A percentile compares a stretch with the other conserved stretches of the same genome.
These are phyloP conservation scores for Capronia americana DNA, from an alignment of 2,329 filamentous ascomycete species.

Conservation along the genomic window DNA sequence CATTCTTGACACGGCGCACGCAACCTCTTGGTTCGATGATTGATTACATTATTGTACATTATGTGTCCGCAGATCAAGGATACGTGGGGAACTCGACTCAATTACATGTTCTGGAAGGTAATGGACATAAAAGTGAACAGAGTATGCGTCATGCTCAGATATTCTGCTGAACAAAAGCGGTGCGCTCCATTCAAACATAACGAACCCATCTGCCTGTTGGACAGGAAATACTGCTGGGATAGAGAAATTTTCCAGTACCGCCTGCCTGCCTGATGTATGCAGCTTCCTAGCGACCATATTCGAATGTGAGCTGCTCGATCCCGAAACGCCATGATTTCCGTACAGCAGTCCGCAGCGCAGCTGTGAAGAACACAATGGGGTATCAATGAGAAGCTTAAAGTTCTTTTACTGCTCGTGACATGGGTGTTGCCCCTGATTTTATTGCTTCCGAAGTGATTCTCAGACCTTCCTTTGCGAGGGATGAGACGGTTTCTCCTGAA, in stretches of 20 bases:
- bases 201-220: background rate
- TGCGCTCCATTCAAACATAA: background rate
- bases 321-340: slow-evolving; percentile 9
- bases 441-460: slow-evolving; percentile 12
- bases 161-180: background rate
- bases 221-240: background rate
- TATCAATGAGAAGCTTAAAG: slow-evolving; percentile 24
- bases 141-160: background rate
- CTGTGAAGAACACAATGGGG: slow-evolving; percentile 15
- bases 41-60: slow-evolving; percentile 4
- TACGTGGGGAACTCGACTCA: background rate
- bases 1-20: background rate
- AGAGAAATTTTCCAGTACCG: background rate
- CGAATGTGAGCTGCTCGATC: background rate
- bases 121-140: background rate
- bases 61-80: background rate
- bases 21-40: background rate
- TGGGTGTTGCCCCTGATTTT: slow-evolving; percentile 8
- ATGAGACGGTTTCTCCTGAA: slow-evolving; percentile 13
- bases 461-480: slow-evolving; percentile 21
- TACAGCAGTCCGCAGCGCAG: background rate
- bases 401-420: slow-evolving; percentile 24
- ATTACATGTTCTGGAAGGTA: background rate
- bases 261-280: background rate
- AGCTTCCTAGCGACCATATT: background rate